Base-by-base conservation (phyloP, 805 yeast genomes). In the Sporopachydermia quercuum region DNA sequence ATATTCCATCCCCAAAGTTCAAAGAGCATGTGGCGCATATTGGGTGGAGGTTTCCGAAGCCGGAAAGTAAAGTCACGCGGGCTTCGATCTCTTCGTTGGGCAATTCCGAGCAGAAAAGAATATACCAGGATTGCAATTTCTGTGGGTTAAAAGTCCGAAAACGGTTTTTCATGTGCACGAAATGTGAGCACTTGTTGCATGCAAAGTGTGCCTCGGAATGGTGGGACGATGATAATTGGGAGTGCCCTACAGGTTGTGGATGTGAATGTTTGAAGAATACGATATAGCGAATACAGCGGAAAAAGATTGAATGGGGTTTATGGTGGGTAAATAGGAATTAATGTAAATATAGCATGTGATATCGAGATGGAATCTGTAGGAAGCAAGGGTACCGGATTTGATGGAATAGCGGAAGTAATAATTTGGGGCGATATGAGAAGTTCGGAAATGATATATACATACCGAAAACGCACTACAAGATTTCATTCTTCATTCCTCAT, bases 191-290 rank as follows among this genome's bases (percentile, higher is more conserved):
- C 57, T 63, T 82, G 2, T 50, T 81, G 47, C 97, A 87, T 53
- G 70, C 83, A 2, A 62, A 63, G 16, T 87, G 97, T 61, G 91
- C 94, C 0, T 58, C 66, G 15, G 68, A 68, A 39, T 87, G 97
- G 96, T 85, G 93, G 84, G 57, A 58, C 4, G 48, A 54, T 1
- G 60, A 54, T 5, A 59, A 63, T 42, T 46, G 46, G 0, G 81
- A 78, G 49, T 84, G 95, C 56, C 77, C 93, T 0, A 70, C 81
- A 37, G 95, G 94, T 0, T 85, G 95, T 62, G 94, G 94, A 0
- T 85, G 95, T 50, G 45, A 51, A 3, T 84, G 95, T 57, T 53
- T 73, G 6, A 63, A 60, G 5, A 47, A 53, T 41, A 38, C 40
- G 18, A 19, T 46, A 8, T 18, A 27, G n/a, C 14, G 15, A 14